Conservation (phyloP, 169 alveolate species). For the Amoebophrya sp. region DNA sequence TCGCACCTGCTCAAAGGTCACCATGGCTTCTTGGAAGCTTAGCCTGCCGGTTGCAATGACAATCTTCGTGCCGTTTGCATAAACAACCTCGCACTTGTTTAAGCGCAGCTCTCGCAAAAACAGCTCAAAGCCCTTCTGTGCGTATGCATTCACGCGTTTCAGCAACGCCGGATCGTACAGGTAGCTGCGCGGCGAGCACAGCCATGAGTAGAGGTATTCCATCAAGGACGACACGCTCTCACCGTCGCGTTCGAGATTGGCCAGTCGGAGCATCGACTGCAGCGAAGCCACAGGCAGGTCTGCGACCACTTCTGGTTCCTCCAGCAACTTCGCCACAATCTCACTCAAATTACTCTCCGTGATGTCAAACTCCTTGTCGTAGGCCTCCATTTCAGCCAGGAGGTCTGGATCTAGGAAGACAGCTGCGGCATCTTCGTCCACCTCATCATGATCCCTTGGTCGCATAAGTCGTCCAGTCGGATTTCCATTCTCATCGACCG, state of each 20-base stretch:
- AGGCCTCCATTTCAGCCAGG: neutral
- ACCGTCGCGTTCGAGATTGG: neutral
- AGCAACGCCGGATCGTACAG: conserved; percentile 20
- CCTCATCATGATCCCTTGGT: too few species aligned
- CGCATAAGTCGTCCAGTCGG: too few species aligned
- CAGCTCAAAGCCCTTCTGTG: conserved; percentile 16
- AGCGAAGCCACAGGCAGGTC: neutral
- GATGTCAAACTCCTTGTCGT: neutral
- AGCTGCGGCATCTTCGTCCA: too few species aligned
- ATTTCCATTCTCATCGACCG: neutral
- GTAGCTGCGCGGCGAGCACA: neutral
- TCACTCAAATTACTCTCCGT: neutral
- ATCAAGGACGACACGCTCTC: neutral
- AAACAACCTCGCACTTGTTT: neutral
- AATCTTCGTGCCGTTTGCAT: neutral
- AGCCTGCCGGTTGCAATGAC: neutral
- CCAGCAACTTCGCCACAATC: neutral
- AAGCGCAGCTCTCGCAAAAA: conserved; percentile 5
- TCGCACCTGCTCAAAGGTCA: neutral
- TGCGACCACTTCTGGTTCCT: neutral
- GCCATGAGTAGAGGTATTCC: neutral
- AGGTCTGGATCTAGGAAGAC: too few species aligned
- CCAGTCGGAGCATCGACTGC: neutral
- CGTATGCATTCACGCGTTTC: neutral
- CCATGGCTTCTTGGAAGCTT: neutral